Percentiles rank a stretch among this genome's conserved stretches.
phyloP scores from a whole-genome alignment of 2,329 filamentous ascomycete species.

The Juglanconis juglandina region DNA sequence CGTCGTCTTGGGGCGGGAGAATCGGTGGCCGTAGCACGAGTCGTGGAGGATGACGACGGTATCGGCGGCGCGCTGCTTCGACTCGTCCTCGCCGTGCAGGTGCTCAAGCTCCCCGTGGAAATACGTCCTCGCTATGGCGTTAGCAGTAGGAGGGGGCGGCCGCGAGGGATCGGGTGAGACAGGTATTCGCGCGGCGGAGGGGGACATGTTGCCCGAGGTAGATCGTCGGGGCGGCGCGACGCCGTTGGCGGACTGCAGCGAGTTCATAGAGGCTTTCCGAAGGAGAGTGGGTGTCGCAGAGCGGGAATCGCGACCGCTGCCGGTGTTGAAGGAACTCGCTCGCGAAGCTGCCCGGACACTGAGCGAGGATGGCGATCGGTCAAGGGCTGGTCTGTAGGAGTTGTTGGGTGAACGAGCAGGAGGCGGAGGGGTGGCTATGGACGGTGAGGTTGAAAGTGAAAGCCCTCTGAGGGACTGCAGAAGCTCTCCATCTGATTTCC shows the following conservation, averaged over 20 bases:
- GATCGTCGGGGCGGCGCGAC: constrained; percentile 44
- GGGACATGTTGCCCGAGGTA: constrained; percentile 45
- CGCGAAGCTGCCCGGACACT: constrained; percentile 36
- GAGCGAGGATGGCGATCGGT: constrained; percentile 36
- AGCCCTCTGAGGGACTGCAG: constrained; percentile 43
- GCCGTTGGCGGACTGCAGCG: constrained; percentile 48
- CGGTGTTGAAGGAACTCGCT: constrained; percentile 36
- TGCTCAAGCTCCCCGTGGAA: constrained; percentile 67
- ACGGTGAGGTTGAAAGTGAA: constrained; percentile 35
- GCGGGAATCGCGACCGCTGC: constrained; percentile 38
- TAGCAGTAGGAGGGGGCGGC: constrained; percentile 43
- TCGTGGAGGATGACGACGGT: constrained; percentile 88
- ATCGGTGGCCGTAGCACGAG: constrained; percentile 91
- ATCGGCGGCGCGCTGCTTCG: constrained; percentile 40
- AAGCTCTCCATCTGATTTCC: constrained; percentile 28
- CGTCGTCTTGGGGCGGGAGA: constrained; percentile 74
- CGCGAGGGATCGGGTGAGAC: constrained; percentile 34
- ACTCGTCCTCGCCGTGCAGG: constrained; percentile 49
- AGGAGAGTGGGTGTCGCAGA: constrained; percentile 49
- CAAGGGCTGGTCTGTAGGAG: constrained; percentile 35
- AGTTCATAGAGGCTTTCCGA: constrained; percentile 56
- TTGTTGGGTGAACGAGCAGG: constrained; percentile 27
- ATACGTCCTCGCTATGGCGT: constrained; percentile 61
- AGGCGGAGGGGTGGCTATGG: constrained; percentile 3
- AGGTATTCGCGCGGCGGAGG: constrained; percentile 36